Base-by-base conservation (phyloP, 2,329 filamentous ascomycete genomes). In the Emmonsiellopsis sp. region DNA sequence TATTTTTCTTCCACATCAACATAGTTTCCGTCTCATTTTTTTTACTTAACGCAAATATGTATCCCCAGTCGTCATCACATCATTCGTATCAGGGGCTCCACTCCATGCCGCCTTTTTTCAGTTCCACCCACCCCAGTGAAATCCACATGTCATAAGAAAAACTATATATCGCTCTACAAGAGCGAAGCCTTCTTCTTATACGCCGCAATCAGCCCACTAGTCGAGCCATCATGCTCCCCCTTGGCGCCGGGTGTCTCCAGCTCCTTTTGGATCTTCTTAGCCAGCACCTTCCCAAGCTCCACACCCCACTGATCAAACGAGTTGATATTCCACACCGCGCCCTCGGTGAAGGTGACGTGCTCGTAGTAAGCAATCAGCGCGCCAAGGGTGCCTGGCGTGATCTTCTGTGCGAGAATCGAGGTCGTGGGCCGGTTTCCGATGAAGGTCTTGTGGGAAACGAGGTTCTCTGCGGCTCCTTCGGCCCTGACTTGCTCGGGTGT, bases 241-340 rank as follows among this genome's bases (percentile, higher is more conserved):
- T 81, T 83, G 57, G 82, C 87, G n/a, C 80, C 72, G 67, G 85
- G 80, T 61, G 72, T 74, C 67, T 96, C 90, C 55, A 98, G 80
- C 79, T 98, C 93, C 66, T 74, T 71, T 63, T 89, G 85, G 59
- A 91, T 90, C 77, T 89, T 91, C 84, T 92, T 97, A 57, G 93
- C 93, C 61, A 98, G 78, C 41, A 86, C 84, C 85, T 98, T 98
- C 72, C 93, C 93, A 58, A 98, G 79, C 80, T 98, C 93, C 44
- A 98, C 93, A 75, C 93, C 93, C 93, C 93, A 98, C 79, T 98
- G 93, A 76, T 98, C 93, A 69, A 97, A 98, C 67, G 86, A 90
- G 83, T 98, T 98, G 79, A 98, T 95, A 77, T 97, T 95, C 93
- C 93, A 98, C 70, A 98, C 80, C 51, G 91, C 92, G 65, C 93